Evolutionary conservation across 2,329 filamentous ascomycete species (phyloP).

Genomic region (Diaporthe sp.): DNA sequence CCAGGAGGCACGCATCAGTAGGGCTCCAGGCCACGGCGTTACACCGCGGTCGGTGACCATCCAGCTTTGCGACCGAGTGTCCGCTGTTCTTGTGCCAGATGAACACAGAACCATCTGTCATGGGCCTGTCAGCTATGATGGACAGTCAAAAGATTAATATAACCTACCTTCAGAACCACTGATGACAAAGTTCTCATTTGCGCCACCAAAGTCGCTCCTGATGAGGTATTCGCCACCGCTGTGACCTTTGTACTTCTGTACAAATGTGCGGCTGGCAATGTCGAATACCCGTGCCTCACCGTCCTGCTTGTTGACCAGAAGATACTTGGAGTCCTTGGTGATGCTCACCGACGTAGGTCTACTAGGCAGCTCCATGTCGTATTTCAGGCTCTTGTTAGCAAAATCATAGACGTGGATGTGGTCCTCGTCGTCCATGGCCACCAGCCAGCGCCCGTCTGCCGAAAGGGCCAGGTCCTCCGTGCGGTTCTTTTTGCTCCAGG

Average conservation of each 20-base stretch:
- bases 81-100: slow-evolving; percentile 94
- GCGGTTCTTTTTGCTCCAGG: slow-evolving; percentile 79
- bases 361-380: slow-evolving; percentile 76
- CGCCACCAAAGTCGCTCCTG: slow-evolving; percentile 86
- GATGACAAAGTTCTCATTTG: slow-evolving; percentile 90
- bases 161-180: slow-evolving; percentile 88
- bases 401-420: slow-evolving; percentile 88
- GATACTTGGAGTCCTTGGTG: slow-evolving; percentile 82
- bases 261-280: slow-evolving; percentile 77
- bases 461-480: slow-evolving; percentile 90
- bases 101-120: slow-evolving; percentile 75
- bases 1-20: slow-evolving; percentile 84
- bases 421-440: slow-evolving; percentile 79
- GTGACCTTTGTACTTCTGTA: slow-evolving; percentile 83
- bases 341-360: slow-evolving; percentile 85
- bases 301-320: slow-evolving; percentile 86
- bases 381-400: slow-evolving; percentile 79
- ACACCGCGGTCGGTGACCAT: slow-evolving; percentile 82
- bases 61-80: slow-evolving; percentile 79
- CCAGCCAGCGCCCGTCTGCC: slow-evolving; percentile 82
- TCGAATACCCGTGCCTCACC: slow-evolving; percentile 85
- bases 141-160: too few relatives aligned
- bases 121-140: background rate
- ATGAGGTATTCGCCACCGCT: slow-evolving; percentile 84
- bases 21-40: slow-evolving; percentile 95